phyloP scores from a whole-genome alignment of 2,329 filamentous ascomycete genomes.

The Ophiostoma triangulosporum region DNA sequence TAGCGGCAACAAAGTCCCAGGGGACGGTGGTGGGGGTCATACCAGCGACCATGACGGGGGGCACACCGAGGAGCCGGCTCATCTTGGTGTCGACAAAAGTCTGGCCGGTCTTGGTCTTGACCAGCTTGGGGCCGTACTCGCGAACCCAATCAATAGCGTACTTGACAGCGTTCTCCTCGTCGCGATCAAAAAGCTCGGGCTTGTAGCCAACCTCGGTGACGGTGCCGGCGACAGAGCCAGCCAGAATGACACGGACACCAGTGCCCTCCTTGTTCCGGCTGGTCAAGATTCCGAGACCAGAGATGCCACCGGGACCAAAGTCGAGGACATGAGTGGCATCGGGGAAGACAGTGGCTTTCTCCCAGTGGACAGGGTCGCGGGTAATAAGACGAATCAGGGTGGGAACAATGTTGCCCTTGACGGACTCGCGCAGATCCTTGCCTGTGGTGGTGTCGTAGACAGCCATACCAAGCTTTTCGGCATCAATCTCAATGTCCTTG shows the following conservation, averaged over 20 bases:
- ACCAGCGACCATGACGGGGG: conserved; percentile 79
- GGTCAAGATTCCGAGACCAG: conserved; percentile 85
- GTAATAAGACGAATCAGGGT: conserved; percentile 86
- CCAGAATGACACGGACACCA: conserved; percentile 89
- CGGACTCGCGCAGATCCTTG: conserved; percentile 60
- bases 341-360: conserved; percentile 82
- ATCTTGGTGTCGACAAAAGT: conserved; percentile 96
- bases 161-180: conserved; percentile 87
- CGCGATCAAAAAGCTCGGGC: conserved; percentile 90
- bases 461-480: conserved; percentile 61
- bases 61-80: conserved; percentile 71
- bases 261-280: conserved; percentile 99
- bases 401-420: conserved; percentile 69
- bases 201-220: conserved; percentile 92
- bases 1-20: conserved; percentile 83
- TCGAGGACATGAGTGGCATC: conserved; percentile 88
- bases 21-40: conserved; percentile 87
- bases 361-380: conserved; percentile 88
- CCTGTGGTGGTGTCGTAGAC: conserved; percentile 87
- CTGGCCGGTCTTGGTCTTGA: conserved; percentile 77
- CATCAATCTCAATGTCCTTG: conserved; percentile 64
- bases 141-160: conserved; percentile 97
- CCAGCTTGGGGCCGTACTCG: conserved; percentile 83
- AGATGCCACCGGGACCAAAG: conserved; percentile 93
- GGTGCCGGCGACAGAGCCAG: conserved; percentile 82